Base-by-base conservation (phyloP, 106 monocot species). In the Amphibolis antarctica region DNA sequence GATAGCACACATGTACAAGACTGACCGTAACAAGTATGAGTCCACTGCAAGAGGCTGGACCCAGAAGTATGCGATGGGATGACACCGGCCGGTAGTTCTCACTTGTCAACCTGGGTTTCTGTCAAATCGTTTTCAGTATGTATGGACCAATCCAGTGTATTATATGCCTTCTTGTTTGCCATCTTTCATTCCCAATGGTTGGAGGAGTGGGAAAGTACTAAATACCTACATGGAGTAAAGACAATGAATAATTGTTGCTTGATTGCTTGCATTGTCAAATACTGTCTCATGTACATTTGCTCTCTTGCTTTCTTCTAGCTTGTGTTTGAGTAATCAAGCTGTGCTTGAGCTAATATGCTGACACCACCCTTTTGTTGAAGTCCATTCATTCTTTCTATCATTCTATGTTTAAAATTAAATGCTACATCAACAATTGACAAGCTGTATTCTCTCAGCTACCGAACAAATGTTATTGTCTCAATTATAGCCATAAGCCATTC, bases 1-100 rank as follows among this genome's bases (percentile, higher is more conserved):
- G 71, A 77, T 77, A 28, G 77, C 77, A 1, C 77, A 77, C 60
- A 71, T 77, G 77, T 77, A 77, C 71, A 77, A 77, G 66, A 71
- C 77, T 7, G 77, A 71, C 11, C 30, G 71, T 48, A 25, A 24
- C 70, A 77, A 77, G 66, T 77, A 77, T 22, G 77, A 77, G 65
- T 44, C 65, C 9, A 77, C 77, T 25, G 70, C 77, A 5, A 58
- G 77, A 65, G 66, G 69, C 77, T 77, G 77, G 77, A 77, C 77
- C 43, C 77, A 77, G 66, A 77, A 77, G 71, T 77, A 71, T 42
- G 77, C 77, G 10, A 77, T 77, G 77, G 77, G 77, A 31, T 77
- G 49, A 74, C 49, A 28, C 1, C 5, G n/a, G 30, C 27, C 25
- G 1, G 1, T 17, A 23, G 7, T 60, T 60, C 11, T 36, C 7